phyloP scores from a whole-genome alignment of 139 green algal species.

The Coelastrella sp. region DNA sequence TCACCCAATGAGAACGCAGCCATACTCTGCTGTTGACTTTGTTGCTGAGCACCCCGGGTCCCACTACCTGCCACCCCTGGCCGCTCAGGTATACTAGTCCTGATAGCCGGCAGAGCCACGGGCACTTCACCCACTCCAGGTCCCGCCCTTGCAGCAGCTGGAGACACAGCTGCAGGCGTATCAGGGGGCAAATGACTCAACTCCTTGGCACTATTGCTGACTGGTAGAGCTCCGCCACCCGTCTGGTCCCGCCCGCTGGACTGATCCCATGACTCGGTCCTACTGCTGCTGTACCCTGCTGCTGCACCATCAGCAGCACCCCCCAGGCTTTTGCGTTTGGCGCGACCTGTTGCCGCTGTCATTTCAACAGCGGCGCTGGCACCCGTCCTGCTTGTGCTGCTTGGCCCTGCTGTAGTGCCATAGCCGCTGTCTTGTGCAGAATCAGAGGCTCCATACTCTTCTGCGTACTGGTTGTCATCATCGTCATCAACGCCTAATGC shows the following conservation, averaged over 20 bases:
- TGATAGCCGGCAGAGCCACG: constrained; percentile 20
- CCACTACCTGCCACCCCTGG: background rate
- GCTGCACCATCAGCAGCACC: constrained; percentile 5
- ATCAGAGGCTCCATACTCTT: background rate
- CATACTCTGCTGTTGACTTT: background rate
- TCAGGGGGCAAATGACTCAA: background rate
- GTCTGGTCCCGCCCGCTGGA: constrained; percentile 2
- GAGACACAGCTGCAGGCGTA: background rate
- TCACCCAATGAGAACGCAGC: constrained; percentile 23
- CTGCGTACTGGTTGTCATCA: background rate
- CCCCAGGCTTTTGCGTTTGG: background rate
- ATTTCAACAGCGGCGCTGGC: background rate
- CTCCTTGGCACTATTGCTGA: background rate
- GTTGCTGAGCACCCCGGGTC: background rate
- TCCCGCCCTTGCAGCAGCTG: background rate
- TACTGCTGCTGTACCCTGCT: background rate
- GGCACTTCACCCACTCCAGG: background rate
- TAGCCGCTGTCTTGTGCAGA: background rate
- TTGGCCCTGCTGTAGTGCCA: background rate
- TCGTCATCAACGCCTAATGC: constrained; percentile 10
- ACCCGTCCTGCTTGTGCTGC: background rate
- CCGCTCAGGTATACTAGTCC: background rate
- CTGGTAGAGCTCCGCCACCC: background rate
- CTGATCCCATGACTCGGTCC: background rate
- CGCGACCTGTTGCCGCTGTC: constrained; percentile 25